These are phyloP conservation scores for Setomelanomma holmii DNA, from an alignment of 2,329 filamentous ascomycete species.

Conservation along the genomic window DNA sequence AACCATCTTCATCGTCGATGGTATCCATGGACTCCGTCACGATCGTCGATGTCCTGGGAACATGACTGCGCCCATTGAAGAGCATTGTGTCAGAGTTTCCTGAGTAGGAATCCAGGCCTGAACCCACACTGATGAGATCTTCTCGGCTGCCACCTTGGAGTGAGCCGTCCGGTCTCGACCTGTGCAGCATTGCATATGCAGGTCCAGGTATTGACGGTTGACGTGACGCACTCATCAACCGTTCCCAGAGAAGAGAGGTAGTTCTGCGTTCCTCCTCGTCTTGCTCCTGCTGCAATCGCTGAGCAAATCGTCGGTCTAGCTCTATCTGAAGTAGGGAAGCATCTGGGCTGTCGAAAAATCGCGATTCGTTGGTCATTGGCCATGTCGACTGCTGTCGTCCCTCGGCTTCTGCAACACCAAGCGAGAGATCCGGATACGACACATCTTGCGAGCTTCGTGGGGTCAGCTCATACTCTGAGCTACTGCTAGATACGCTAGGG, in stretches of 20 bases:
- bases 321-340: constrained; percentile 3
- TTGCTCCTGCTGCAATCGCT: neutral
- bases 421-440: neutral
- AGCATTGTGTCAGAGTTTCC: neutral
- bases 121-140: constrained; percentile 10
- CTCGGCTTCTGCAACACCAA: neutral
- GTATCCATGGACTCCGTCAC: neutral
- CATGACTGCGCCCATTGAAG: neutral
- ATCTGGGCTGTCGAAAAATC: neutral
- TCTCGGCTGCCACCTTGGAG: constrained; percentile 9
- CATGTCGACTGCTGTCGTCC: neutral
- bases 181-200: neutral
- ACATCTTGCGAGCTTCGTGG: neutral
- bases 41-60: too few relatives aligned
- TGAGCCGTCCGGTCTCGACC: neutral
- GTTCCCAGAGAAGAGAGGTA: neutral
- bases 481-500: neutral
- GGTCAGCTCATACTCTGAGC: neutral
- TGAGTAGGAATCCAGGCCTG: constrained; percentile 3
- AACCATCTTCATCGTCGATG: neutral
- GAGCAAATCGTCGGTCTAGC: constrained; percentile 7
- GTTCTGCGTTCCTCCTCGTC: neutral
- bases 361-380: neutral
- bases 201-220: neutral
- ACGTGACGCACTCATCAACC: neutral